Percentiles rank a stretch among this genome's conserved stretches.
phyloP scores from a whole-genome alignment of 352 stramenopile genomes.

The Phytopythium oedochilum region DNA sequence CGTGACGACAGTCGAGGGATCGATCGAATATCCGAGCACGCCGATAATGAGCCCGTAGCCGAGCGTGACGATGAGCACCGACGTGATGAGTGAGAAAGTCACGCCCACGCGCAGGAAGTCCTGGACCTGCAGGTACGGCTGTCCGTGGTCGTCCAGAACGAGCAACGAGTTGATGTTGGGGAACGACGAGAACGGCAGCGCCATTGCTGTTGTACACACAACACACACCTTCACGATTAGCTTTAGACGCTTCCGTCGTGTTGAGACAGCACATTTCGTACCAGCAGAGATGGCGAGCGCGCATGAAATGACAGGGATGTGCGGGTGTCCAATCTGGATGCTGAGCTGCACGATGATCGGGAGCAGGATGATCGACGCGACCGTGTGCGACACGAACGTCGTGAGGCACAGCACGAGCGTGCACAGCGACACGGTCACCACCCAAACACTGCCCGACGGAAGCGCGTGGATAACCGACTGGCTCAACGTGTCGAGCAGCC shows the following conservation, averaged over 20 bases:
- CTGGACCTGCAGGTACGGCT: slow-evolving; percentile 83
- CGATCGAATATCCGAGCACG: slow-evolving; percentile 77
- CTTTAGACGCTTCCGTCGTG: too few relatives aligned
- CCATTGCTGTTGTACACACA: slow-evolving; percentile 59
- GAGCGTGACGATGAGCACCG: slow-evolving; percentile 82
- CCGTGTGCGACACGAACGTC: slow-evolving; percentile 93
- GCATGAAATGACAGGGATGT: slow-evolving; percentile 84
- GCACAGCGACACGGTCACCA: slow-evolving; percentile 86
- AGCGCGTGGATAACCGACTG: slow-evolving; percentile 78
- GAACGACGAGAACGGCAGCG: slow-evolving; percentile 90
- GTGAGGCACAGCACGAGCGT: slow-evolving; percentile 83
- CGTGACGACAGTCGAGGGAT: slow-evolving; percentile 26
- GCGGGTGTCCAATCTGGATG: slow-evolving; percentile 79
- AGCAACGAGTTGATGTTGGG: slow-evolving; percentile 92
- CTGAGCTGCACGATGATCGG: slow-evolving; percentile 91
- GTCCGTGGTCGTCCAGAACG: slow-evolving; percentile 86
- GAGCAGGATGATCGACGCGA: slow-evolving; percentile 90
- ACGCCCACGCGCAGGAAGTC: slow-evolving; percentile 86
- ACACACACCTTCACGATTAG: too few relatives aligned
- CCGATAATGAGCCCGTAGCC: slow-evolving; percentile 81
- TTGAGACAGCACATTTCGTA: too few relatives aligned
- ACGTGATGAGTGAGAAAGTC: slow-evolving; percentile 80
- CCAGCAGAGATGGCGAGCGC: slow-evolving; percentile 85
- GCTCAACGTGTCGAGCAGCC: slow-evolving; percentile 77
- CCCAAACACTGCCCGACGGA: slow-evolving; percentile 76